Evolutionary conservation across 176 grass and related monocot genomes (phyloP).

Genomic region (Musa troglodytarum): DNA sequence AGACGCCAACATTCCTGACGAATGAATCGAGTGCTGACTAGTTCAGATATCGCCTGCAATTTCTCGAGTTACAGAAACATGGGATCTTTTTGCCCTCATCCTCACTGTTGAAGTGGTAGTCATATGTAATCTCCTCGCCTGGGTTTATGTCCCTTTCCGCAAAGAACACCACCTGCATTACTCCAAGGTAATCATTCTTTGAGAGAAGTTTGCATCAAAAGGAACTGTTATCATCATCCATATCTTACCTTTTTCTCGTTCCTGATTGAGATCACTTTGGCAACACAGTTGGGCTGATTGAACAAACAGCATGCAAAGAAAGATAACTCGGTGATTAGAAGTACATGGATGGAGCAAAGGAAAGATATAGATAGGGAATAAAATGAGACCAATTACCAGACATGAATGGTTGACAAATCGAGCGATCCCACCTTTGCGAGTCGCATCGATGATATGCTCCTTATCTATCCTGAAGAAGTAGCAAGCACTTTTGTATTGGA

Average conservation of each 20-base stretch:
- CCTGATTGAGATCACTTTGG: slow-evolving; percentile 72
- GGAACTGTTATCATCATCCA: background rate
- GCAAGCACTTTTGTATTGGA: slow-evolving; percentile 76
- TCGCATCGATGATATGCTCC: slow-evolving; percentile 93
- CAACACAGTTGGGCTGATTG: slow-evolving; percentile 78
- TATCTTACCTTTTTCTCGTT: slow-evolving; percentile 73
- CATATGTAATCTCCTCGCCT: slow-evolving; percentile 89
- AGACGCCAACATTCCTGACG: background rate
- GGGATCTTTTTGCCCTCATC: slow-evolving; percentile 80
- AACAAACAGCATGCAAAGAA: slow-evolving; percentile 13
- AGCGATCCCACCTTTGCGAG: slow-evolving; percentile 82
- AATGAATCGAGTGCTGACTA: slow-evolving; percentile 18
- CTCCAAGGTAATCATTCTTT: too few relatives aligned
- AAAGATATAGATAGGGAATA: background rate
- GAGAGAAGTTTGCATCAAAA: too few relatives aligned
- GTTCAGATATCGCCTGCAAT: slow-evolving; percentile 80
- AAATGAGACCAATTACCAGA: slow-evolving; percentile 29
- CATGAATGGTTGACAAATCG: slow-evolving; percentile 96
- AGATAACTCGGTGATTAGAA: slow-evolving; percentile 1
- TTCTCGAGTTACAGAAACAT: slow-evolving; percentile 72
- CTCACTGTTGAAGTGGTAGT: slow-evolving; percentile 93
- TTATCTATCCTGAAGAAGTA: slow-evolving; percentile 90
- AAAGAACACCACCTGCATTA: slow-evolving; percentile 78
- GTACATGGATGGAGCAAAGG: background rate
- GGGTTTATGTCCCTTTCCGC: slow-evolving; percentile 85